Evolutionary conservation across 1,284 basidiomycete species (phyloP), one percentile per base, ranked within the genome.

Genomic region (Clitocybe nebularis): DNA sequence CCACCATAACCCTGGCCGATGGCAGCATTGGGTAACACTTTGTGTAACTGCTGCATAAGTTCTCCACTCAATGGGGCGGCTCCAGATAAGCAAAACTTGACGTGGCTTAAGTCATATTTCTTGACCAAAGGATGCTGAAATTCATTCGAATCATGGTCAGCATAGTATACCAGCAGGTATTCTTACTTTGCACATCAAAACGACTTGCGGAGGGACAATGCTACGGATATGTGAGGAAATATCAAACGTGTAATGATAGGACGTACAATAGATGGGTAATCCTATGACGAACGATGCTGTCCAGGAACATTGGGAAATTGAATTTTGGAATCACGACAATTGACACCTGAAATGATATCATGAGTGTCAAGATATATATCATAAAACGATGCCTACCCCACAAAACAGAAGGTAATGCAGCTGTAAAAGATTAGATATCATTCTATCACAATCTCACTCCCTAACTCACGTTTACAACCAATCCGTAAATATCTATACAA

Each of bases 171-270:
- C 4, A 35, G 17, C n/a, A n/a, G 14, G 13, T 47, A 47, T 10
- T n/a, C n/a, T n/a, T 51, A 69, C 71, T 61, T 75, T 75, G 60
- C 67, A 70, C n/a, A 75, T 51, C 11, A 73, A 60, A 8, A 75
- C 66, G 21, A 69, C 64, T 41, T 74, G 72, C 5, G 72, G 71
- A 19, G 72, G 72, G 30, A 75, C 72, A 24, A 74, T 50, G 29
- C 72, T 74, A 33, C 8, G 19, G 26, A 44, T 29, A 41, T 6
- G n/a, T 36, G n/a, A 21, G 14, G 28, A 37, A 3, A 24, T 8
- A 10, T 26, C 28, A 16, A 10, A 32, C 13, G 36, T 21, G 16
- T 10, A 24, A 22, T 22, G n/a, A 22, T 24, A 9, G 30, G 7
- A 46, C 67, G 36, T 43, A 72, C 71, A 61, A 63, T 38, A 75